Evolutionary conservation across 2,329 filamentous ascomycete species (phyloP).

Genomic region (Neonectria coccinea): DNA sequence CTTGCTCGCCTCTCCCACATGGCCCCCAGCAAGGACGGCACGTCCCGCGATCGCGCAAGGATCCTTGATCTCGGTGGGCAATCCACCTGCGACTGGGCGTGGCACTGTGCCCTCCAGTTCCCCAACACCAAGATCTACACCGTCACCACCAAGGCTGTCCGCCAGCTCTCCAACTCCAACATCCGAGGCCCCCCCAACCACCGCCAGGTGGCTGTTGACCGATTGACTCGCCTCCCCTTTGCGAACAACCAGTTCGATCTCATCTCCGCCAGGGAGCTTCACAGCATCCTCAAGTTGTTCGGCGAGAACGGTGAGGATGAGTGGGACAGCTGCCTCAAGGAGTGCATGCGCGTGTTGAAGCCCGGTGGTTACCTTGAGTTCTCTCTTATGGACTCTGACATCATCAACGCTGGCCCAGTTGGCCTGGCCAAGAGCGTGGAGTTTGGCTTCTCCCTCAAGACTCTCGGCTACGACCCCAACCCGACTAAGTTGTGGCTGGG

Average conservation of each 20-base stretch:
- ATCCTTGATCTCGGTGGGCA: constrained; percentile 91
- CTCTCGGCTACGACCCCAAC: constrained; percentile 87
- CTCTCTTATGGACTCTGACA: constrained; percentile 87
- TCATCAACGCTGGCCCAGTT: constrained; percentile 84
- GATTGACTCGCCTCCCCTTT: constrained; percentile 86
- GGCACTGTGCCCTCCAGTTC: constrained; percentile 89
- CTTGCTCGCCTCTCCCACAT: constrained; percentile 67
- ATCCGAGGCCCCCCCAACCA: constrained; percentile 90
- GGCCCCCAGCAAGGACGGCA: constrained; percentile 57
- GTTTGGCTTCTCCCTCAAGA: constrained; percentile 90
- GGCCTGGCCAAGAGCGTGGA: constrained; percentile 88
- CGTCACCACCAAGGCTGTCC: constrained; percentile 78
- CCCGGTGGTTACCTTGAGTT: constrained; percentile 95
- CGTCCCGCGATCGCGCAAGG: constrained; percentile 66
- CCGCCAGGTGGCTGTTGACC: constrained; percentile 81
- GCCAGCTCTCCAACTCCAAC: constrained; percentile 77
- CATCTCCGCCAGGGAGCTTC: constrained; percentile 88
- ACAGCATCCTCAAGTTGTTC: constrained; percentile 82
- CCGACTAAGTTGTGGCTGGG: constrained; percentile 85
- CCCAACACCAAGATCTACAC: constrained; percentile 90
- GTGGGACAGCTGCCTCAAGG: constrained; percentile 85
- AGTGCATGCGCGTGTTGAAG: constrained; percentile 92
- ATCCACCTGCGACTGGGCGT: constrained; percentile 91
- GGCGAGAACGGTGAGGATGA: constrained; percentile 80
- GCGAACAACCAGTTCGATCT: constrained; percentile 88